Evolutionary conservation across 805 yeast species (phyloP), one percentile per base, ranked within the genome.

Genomic region (Yarrowia sp.): DNA sequence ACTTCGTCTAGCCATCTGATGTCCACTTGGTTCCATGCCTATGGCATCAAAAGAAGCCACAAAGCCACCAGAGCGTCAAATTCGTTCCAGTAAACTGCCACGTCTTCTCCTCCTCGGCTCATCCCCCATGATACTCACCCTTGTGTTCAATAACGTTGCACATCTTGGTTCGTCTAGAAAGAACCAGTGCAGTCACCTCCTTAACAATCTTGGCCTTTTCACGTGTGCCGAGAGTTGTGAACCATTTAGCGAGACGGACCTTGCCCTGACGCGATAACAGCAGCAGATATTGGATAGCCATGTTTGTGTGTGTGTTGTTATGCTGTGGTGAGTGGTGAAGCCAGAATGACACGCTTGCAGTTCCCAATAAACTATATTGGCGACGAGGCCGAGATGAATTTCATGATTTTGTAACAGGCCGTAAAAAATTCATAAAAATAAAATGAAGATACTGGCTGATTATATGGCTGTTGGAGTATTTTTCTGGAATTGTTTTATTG

Each of bases 231-330:
- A 87, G 80, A 35, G 97, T 86, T 62, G 83, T 83, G 74, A 91
- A 95, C 99, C 99, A 95, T 78, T 92, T 92, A 41, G 96, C 84
- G 39, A 96, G 82, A 71, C 99, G 82, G 36, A 92, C 92, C 76
- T 93, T 95, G 33, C 99, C 99, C 75, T 95, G 99, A 70, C 97
- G 84, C 13, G 98, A 92, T 14, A 93, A 82, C 62, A 95, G 78
- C 57, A 96, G 81, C 64, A 93, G 72, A 75, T 89, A 96, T 70
- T 88, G 88, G 66, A 95, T 83, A 10, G 88, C 87, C 96, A 89
- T 89, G 42, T 36, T 31, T 42, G 28, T 41, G 39, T 57, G 41
- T 50, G 57, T 50, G 39, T 57, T 53, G 60, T 53, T 33, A 28
- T 35, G 35, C 18, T 38, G 28, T 51, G 57, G 22, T 14, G 39